A percentile compares a stretch with the other conserved stretches of the same genome.
Evolutionary conservation across 139 green algal genomes (phyloP).

Genomic region (Micractinium sp.): DNA sequence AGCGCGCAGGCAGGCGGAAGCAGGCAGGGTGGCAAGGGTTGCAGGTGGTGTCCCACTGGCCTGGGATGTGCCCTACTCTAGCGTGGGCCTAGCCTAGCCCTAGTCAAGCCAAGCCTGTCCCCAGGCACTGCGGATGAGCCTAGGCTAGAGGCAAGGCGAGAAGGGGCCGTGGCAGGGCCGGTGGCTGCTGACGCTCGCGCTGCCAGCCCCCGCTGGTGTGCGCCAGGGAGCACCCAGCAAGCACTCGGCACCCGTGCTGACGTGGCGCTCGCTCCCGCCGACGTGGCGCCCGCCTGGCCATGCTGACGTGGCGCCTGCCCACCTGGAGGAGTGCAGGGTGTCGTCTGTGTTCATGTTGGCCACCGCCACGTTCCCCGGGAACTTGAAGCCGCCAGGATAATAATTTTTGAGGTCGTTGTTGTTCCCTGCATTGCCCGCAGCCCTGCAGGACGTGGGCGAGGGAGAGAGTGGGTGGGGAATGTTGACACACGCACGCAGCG

Average conservation of each 20-base stretch:
- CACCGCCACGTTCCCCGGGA: conserved; percentile 18
- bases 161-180: no score
- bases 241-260: not conserved
- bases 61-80: no score
- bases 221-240: no score
- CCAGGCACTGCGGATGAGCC: no score
- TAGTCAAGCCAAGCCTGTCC: no score
- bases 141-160: not conserved
- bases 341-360: not conserved
- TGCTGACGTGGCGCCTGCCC: not conserved
- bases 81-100: no score
- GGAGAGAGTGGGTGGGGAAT: no score
- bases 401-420: not conserved
- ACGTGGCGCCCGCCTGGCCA: not conserved
- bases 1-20: not conserved
- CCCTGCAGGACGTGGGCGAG: not conserved
- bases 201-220: no score
- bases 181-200: no score
- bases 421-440: not conserved
- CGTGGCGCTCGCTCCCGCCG: not conserved
- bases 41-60: no score
- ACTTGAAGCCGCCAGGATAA: conserved; percentile 7
- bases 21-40: no score
- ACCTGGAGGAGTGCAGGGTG: not conserved
- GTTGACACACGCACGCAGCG: no score